Percentiles rank a stretch among this genome's conserved stretches.
Evolutionary conservation across 78 protist genomes (phyloP).

Genomic region (Isochrysis galbana): DNA sequence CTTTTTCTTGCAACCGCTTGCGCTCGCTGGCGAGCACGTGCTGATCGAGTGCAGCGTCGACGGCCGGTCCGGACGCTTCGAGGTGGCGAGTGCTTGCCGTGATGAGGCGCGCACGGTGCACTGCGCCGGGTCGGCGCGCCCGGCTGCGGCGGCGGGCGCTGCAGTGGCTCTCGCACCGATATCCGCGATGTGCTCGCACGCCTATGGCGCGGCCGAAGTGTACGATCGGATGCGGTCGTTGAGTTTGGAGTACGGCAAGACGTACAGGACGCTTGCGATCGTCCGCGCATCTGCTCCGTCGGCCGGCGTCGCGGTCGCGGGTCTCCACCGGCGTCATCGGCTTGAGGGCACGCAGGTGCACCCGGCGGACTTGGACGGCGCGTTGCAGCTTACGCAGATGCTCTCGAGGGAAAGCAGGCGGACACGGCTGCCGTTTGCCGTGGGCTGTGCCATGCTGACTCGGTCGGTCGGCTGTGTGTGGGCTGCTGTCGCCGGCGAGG

Average conservation of each 20-base stretch:
- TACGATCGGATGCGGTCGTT: background rate
- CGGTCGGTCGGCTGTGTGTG: background rate
- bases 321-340: background rate
- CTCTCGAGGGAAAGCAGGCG: background rate
- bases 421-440: background rate
- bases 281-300: background rate
- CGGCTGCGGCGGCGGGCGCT: background rate
- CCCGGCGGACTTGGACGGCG: constrained; percentile 4
- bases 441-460: background rate
- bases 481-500: background rate
- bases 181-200: background rate
- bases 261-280: background rate
- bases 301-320: background rate
- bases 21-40: background rate
- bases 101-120: background rate
- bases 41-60: background rate
- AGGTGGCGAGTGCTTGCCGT: background rate
- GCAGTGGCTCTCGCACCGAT: background rate
- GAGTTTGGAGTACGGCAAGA: background rate
- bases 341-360: background rate
- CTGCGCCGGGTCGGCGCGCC: background rate
- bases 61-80: background rate
- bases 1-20: background rate
- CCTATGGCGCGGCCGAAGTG: background rate
- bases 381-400: background rate